Evolutionary conservation across 495 filamentous ascomycete species (phyloP), one percentile per base, ranked within the genome.

Genomic region (Pyrenula aspistea): DNA sequence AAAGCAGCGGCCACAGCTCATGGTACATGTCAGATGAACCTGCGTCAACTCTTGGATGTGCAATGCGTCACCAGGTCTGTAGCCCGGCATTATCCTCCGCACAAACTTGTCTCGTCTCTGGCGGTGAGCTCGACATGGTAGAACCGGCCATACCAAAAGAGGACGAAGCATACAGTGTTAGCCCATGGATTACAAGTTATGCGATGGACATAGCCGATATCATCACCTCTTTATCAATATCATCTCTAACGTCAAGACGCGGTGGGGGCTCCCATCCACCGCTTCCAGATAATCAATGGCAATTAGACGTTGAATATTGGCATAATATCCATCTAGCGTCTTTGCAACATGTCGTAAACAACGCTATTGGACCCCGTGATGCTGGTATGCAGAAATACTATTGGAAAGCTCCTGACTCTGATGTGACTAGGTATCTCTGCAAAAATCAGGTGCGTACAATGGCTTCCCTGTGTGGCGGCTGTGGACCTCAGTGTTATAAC

Each of bases 281-380:
- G 53, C 24, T 61, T 1, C 12, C 60, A 1, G 15, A 24, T 11
- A 59, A 59, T 23, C 60, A 61, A 15, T 61, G 60, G 60, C 56
- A 59, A 24, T 12, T 31, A 8, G 57, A 59, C 49, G 60, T 61
- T 19, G 22, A 11, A 1, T 21, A 61, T 50, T 56, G 49, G 25
- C 54, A 22, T 23, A n/a, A 49, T 12, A 56, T 51, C 2, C 10
- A 31, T 2, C 24, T 59, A 4, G 42, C 59, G 1, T 12, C 24
- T 12, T 10, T 59, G 20, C 59, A 61, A 21, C 21, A 12, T 0
- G 10, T 48, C 12, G 53, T 57, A 21, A 24, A 53, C 22, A 53
- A 60, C 3, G 58, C 49, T 23, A 49, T n/a, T n/a, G n/a, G n/a
- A n/a, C n/a, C n/a, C n/a, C n/a, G n/a, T n/a, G n/a, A n/a, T n/a